phyloP scores from a whole-genome alignment of 371 early-diverging fungal species.

The Mucor circinelloides region DNA sequence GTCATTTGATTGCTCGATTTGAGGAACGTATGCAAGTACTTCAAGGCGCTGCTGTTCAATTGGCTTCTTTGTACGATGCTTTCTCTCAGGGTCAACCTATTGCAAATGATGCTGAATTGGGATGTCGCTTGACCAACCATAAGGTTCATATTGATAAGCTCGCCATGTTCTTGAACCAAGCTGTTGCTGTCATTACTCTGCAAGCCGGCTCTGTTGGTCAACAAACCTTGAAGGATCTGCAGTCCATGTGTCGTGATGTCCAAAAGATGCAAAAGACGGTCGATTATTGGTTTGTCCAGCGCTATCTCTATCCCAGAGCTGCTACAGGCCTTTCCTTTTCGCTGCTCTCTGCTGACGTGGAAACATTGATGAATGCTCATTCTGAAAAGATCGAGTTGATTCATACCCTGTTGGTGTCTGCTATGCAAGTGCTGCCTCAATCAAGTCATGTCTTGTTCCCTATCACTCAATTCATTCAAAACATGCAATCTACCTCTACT shows the following conservation, averaged over 20 bases:
- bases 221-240: conserved; percentile 15
- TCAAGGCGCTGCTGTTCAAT: conserved; percentile 40
- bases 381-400: conserved; percentile 16
- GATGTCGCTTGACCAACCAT: conserved; percentile 40
- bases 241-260: conserved; percentile 18
- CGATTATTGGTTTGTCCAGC: conserved; percentile 36
- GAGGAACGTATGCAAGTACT: conserved; percentile 35
- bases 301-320: conserved; percentile 36
- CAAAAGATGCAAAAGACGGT: conserved; percentile 31
- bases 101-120: conserved; percentile 22
- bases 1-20: conserved; percentile 44
- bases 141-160: conserved; percentile 56
- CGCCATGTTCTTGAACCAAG: conserved; percentile 40
- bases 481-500: not conserved
- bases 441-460: conserved; percentile 31
- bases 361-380: conserved; percentile 26
- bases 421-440: conserved; percentile 24
- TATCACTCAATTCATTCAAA: conserved; percentile 27
- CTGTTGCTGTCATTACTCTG: conserved; percentile 21
- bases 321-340: conserved; percentile 26
- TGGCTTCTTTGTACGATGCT: conserved; percentile 34
- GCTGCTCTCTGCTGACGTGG: conserved; percentile 36
- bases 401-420: conserved; percentile 8
- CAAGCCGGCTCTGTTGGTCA: conserved; percentile 19
- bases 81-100: conserved; percentile 16